Conservation (phyloP, 306 rosid genomes). For the Quercus gilva region DNA sequence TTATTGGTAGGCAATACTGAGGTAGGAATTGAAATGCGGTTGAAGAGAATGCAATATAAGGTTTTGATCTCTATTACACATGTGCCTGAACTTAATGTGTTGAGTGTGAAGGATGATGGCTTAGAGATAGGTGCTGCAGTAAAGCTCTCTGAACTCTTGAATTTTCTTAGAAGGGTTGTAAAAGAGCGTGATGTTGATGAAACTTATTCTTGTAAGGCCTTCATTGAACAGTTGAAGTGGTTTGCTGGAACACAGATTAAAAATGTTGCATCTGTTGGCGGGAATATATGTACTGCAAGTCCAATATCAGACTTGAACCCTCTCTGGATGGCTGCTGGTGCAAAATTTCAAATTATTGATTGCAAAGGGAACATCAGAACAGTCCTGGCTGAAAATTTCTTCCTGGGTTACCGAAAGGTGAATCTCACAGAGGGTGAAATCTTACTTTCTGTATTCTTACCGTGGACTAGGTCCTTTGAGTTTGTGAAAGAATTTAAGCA, state of each 20-base stretch:
- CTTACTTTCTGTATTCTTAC: slow-evolving; percentile 80
- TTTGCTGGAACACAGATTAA: slow-evolving; percentile 93
- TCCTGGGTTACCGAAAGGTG: slow-evolving; percentile 86
- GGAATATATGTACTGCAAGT: slow-evolving; percentile 95
- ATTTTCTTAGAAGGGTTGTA: slow-evolving; percentile 49
- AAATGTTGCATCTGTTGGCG: slow-evolving; percentile 91
- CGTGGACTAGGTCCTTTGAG: slow-evolving; percentile 86
- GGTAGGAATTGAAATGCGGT: slow-evolving; percentile 95
- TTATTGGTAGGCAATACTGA: slow-evolving; percentile 84
- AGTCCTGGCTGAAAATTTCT: slow-evolving; percentile 68
- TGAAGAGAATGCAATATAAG: slow-evolving; percentile 65
- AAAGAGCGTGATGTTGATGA: slow-evolving; percentile 62
- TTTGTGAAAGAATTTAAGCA: slow-evolving; percentile 90
- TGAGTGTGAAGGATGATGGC: slow-evolving; percentile 63
- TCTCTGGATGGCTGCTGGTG: slow-evolving; percentile 90
- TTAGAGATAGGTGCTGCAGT: slow-evolving; percentile 87
- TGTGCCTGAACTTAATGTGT: slow-evolving; percentile 70
- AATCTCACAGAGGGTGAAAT: slow-evolving; percentile 71
- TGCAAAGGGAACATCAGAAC: slow-evolving; percentile 64
- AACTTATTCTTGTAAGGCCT: slow-evolving; percentile 74
- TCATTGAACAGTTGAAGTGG: slow-evolving; percentile 92
- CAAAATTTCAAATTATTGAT: slow-evolving; percentile 68
- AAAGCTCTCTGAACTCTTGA: slow-evolving; percentile 74
- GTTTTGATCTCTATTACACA: slow-evolving; percentile 68
- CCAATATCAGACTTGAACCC: slow-evolving; percentile 98